Percentiles rank a stretch among this genome's conserved stretches.
Evolutionary conservation across 768 basidiomycete genomes (phyloP).

Genomic region (Boletus reticuloceps): DNA sequence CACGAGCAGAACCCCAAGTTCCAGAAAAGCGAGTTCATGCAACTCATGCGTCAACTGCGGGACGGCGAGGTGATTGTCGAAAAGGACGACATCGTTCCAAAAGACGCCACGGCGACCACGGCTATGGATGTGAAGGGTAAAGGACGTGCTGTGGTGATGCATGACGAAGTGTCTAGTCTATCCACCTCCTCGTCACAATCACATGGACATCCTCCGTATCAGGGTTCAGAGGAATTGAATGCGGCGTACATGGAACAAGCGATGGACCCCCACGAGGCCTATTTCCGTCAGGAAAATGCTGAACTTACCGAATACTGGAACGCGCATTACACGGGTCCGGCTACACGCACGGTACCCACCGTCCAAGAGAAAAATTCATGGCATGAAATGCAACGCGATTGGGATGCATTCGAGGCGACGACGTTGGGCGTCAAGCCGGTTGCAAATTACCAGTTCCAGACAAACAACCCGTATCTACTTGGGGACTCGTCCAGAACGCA

Average conservation of each 20-base stretch:
- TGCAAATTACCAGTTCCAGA: conserved; percentile 66
- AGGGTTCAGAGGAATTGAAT: conserved; percentile 18
- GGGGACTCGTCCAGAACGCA: conserved; percentile 52
- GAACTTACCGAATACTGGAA: conserved; percentile 66
- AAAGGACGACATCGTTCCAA: conserved; percentile 73
- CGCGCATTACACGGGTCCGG: conserved; percentile 33
- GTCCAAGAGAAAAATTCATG: conserved; percentile 41
- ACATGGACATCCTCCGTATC: conserved; percentile 13
- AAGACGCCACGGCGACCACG: conserved; percentile 25
- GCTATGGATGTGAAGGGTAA: conserved; percentile 60
- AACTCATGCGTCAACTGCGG: conserved; percentile 79
- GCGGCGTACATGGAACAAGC: conserved; percentile 18
- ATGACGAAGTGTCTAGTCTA: conserved; percentile 1
- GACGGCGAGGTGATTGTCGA: conserved; percentile 78
- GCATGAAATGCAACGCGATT: conserved; percentile 69
- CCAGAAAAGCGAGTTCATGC: conserved; percentile 78
- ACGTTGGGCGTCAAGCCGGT: conserved; percentile 58
- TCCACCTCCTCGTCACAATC: conserved; percentile 8
- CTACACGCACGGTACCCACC: conserved; percentile 7
- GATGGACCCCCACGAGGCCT: conserved; percentile 56
- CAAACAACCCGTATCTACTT: conserved; percentile 73
- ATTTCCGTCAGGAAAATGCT: conserved; percentile 67
- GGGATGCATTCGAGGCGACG: conserved; percentile 82
- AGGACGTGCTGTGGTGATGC: conserved; percentile 42
- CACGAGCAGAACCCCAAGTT: conserved; percentile 83